Base-by-base conservation (phyloP, 305 asterid species). In the Fraxinus paxiana region DNA sequence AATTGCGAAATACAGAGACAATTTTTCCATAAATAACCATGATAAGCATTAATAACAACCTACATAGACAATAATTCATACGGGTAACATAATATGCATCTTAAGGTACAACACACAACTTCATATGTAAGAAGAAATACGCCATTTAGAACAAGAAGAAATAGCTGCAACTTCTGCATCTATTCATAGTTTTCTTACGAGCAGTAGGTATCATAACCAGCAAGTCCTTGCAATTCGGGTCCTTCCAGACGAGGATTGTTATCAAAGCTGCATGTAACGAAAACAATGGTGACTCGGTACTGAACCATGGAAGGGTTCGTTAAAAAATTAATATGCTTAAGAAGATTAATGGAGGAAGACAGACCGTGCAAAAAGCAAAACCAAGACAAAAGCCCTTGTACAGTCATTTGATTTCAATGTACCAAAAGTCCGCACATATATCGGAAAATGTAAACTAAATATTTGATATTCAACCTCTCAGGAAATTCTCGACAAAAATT, bases 211-310 rank as follows among this genome's bases (percentile, higher is more conserved):
- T 92, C 97, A 10, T 94, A 94, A 82, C 90, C 86, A 38, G 92
- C 98, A 75, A 90, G 97, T 80, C 98, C 98, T 88, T 82, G 92
- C 92, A 94, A 87, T 87, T 92, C 94, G 0, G 98, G 97, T 71
- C 97, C 98, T 88, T 94, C 97, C 76, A 94, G 90, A 30, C 91
- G 95, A 84, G 98, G 97, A 80, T 94, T 94, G 89, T 92, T 89
- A 93, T 90, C 94, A 30, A 91, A 94, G 88, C 98, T 94, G 91
- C 85, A 89, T 75, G 76, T 38, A 61, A 31, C 1, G 34, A 73
- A 51, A 5, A 82, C 3, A 69, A 70, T 70, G 24, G 46, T 31
- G 1, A 70, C 13, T n/a, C 41, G 13, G 5, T 70, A 5, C 37
- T 15, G 35, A 30, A 70, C 75, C 46, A n/a, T 31, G 75, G 24